Conservation (phyloP, 371 early-diverging fungal genomes). For the Vairimorpha necatrix region DNA sequence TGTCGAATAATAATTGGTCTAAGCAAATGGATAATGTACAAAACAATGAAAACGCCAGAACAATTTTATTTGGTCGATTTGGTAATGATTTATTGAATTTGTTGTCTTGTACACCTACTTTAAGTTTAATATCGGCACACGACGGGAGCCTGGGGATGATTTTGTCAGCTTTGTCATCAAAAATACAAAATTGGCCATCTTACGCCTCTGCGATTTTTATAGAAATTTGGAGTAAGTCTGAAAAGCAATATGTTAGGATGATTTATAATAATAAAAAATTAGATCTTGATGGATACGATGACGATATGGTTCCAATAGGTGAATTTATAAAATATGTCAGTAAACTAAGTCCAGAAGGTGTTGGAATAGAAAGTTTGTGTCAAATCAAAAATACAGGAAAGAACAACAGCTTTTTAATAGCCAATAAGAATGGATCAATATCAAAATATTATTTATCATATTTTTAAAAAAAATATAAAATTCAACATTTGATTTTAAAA, state of each 20-base stretch:
- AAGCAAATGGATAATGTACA: slow-evolving; percentile 5
- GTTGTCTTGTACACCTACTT: slow-evolving; percentile 2
- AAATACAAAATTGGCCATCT: slow-evolving; percentile 40
- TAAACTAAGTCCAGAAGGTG: background rate
- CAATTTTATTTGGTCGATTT: slow-evolving; percentile 40
- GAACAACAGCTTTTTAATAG: background rate
- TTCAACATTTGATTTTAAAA: too few species aligned
- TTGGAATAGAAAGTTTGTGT: background rate
- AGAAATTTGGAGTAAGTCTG: slow-evolving; percentile 48
- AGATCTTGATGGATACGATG: slow-evolving; percentile 22
- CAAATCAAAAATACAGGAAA: background rate
- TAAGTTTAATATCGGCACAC: slow-evolving; percentile 52
- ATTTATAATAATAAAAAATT: slow-evolving; percentile 40
- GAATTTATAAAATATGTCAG: slow-evolving; percentile 37
- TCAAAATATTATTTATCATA: too few species aligned
- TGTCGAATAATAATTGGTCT: slow-evolving; percentile 25
- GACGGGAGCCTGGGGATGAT: slow-evolving; percentile 48
- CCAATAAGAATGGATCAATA: background rate
- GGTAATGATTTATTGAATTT: slow-evolving; percentile 24
- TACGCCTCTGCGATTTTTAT: slow-evolving; percentile 59
- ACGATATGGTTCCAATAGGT: slow-evolving; percentile 29
- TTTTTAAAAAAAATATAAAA: too few species aligned
- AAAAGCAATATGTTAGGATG: slow-evolving; percentile 42
- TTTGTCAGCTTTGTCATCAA: slow-evolving; percentile 40
- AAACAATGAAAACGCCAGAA: slow-evolving; percentile 8